Conservation (phyloP, 768 basidiomycete genomes). For the Austroboletus eburneus region DNA sequence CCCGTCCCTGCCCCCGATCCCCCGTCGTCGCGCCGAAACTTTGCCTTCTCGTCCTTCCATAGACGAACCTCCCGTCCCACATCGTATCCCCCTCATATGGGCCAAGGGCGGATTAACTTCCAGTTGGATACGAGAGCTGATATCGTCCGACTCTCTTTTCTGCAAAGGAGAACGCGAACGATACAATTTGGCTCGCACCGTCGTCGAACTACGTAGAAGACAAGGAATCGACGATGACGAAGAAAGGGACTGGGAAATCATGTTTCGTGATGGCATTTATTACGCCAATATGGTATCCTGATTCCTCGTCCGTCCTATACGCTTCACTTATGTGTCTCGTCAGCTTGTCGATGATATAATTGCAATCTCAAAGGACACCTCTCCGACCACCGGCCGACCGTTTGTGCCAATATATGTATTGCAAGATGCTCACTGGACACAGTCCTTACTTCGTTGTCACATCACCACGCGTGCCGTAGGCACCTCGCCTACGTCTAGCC, state of each 20-base stretch:
- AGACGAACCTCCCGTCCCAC: conserved; percentile 11
- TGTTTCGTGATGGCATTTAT: conserved; percentile 78
- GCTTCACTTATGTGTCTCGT: conserved; percentile 1
- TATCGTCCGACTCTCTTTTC: conserved; percentile 79
- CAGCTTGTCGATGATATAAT: conserved; percentile 81
- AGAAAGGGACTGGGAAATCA: conserved; percentile 61
- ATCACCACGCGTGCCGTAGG: conserved; percentile 41
- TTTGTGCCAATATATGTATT: conserved; percentile 66
- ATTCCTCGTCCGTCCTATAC: background rate
- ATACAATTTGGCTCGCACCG: conserved; percentile 70
- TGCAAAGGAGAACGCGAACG: conserved; percentile 73
- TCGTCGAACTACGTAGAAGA: conserved; percentile 69
- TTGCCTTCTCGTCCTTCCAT: conserved; percentile 21
- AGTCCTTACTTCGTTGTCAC: conserved; percentile 59
- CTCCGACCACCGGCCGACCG: conserved; percentile 60
- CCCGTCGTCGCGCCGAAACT: conserved; percentile 30
- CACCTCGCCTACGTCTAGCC: conserved; percentile 33
- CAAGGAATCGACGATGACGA: conserved; percentile 53
- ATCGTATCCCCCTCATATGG: conserved; percentile 57
- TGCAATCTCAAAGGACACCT: conserved; percentile 67
- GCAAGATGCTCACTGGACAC: conserved; percentile 78
- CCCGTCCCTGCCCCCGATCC: conserved; percentile 10
- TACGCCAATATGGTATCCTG: conserved; percentile 77
- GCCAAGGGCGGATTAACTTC: conserved; percentile 69
- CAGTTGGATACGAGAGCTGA: conserved; percentile 65